Evolutionary conservation across 495 filamentous ascomycete species (phyloP).

Genomic region (Bacidia rubella): DNA sequence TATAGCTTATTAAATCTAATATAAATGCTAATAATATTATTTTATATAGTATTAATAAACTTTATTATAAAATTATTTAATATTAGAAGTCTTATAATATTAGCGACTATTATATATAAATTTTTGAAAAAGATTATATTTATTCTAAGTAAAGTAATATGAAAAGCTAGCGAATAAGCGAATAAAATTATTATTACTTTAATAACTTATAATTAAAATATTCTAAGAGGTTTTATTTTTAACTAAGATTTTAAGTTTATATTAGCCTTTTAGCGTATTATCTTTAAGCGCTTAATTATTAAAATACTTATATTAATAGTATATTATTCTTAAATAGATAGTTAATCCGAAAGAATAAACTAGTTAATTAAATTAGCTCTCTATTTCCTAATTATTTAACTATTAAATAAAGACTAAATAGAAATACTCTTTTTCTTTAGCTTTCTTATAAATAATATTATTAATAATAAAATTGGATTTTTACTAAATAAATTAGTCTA

Average conservation of each 20-base stretch:
- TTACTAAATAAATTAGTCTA: not conserved
- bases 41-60: not conserved
- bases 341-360: not conserved
- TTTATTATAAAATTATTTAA: not conserved
- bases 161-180: not conserved
- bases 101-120: slow-evolving; percentile 5
- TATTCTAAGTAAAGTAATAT: not conserved
- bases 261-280: not conserved
- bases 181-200: not conserved
- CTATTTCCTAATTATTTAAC: not conserved
- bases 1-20: not conserved
- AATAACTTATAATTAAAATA: not conserved
- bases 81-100: not conserved
- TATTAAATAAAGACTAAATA: not conserved
- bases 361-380: not conserved
- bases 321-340: not conserved
- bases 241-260: not conserved
- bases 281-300: not conserved
- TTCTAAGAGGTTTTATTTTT: not conserved
- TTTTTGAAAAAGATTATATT: not conserved
- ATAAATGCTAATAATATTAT: not conserved
- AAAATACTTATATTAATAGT: not conserved
- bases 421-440: not conserved
- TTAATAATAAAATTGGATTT: not conserved
- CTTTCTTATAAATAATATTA: not conserved